These are phyloP conservation scores for Mortierella hygrophila DNA, from an alignment of 192 early-diverging fungal genomes.

Conservation along the genomic window DNA sequence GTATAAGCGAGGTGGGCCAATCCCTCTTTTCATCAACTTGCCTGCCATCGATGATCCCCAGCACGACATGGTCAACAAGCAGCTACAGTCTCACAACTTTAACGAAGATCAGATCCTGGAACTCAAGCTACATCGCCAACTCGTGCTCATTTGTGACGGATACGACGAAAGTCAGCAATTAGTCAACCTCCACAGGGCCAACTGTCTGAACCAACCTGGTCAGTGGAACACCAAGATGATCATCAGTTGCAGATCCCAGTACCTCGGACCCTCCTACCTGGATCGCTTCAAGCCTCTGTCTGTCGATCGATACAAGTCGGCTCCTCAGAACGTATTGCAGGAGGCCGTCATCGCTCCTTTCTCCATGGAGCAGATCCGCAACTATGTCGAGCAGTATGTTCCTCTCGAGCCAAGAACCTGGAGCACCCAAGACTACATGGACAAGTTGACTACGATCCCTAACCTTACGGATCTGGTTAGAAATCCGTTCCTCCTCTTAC, in stretches of 20 bases:
- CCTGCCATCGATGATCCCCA: not conserved
- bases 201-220: too few relatives aligned
- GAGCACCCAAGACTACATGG: not conserved
- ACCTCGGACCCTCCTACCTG: not conserved
- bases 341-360: not conserved
- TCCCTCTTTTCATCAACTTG: slow-evolving; percentile 4
- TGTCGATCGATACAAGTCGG: not conserved
- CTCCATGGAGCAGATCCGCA: not conserved
- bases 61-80: not conserved
- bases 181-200: not conserved
- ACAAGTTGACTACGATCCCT: not conserved
- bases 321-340: not conserved
- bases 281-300: not conserved
- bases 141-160: not conserved
- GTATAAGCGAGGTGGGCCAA: not conserved
- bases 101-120: not conserved
- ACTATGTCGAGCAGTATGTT: not conserved
- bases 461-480: not conserved
- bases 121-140: too few relatives aligned
- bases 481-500: not conserved
- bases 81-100: not conserved
- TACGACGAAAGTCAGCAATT: not conserved
- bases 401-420: not conserved
- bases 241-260: not conserved
- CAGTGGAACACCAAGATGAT: slow-evolving; percentile 5